phyloP scores from a whole-genome alignment of 306 rosid genomes.

The Fragaria nilgerrensis region DNA sequence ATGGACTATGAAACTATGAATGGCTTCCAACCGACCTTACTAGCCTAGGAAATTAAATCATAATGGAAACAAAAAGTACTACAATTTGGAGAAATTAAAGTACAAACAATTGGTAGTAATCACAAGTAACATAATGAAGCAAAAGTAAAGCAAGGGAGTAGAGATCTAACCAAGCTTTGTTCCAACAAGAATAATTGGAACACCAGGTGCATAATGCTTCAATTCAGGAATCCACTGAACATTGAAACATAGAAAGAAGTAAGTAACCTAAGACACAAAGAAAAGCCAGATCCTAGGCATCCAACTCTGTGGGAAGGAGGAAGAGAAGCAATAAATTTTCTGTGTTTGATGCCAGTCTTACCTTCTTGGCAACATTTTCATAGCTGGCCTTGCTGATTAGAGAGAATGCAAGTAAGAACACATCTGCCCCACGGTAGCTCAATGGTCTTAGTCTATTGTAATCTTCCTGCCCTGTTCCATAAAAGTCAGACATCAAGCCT shows the following conservation, averaged over 20 bases:
- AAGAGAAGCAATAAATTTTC: not conserved
- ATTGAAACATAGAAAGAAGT: not conserved
- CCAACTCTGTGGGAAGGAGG: not conserved
- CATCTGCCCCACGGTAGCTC: conserved; percentile 99
- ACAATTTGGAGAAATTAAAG: not conserved
- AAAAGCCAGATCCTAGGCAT: not conserved
- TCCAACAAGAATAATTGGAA: conserved; percentile 93
- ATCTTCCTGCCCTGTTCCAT: conserved; percentile 92
- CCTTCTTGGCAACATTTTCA: conserved; percentile 94
- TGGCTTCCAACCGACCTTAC: not conserved
- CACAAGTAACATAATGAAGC: not conserved
- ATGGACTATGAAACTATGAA: not conserved
- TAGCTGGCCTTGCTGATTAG: conserved; percentile 99
- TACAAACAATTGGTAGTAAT: not conserved
- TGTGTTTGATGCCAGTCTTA: conserved; percentile 28
- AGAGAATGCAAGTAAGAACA: conserved; percentile 89
- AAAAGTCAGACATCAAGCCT: conserved; percentile 38
- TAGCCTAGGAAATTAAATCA: not conserved
- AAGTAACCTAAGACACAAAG: not conserved
- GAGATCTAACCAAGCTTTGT: conserved; percentile 92
- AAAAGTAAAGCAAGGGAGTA: conserved; percentile 17
- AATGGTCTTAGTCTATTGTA: conserved; percentile 93
- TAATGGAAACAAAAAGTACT: not conserved
- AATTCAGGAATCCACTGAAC: conserved; percentile 91
- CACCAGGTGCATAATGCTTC: conserved; percentile 98